Base-by-base conservation (phyloP, 2,329 filamentous ascomycete species). In the Phoma sp. region DNA sequence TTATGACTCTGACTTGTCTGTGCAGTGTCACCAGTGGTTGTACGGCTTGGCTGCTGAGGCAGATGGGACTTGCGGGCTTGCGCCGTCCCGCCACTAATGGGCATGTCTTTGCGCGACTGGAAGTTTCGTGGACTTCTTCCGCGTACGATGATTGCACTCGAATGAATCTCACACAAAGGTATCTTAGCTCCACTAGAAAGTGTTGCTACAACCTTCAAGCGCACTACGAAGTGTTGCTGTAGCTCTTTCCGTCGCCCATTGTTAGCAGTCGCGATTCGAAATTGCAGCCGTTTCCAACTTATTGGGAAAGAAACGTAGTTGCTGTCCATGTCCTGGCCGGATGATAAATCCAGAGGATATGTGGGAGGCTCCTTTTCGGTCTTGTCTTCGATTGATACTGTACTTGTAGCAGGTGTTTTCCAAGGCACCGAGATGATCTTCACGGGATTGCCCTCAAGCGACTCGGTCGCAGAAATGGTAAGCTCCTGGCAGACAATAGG, bases 341-440 rank as follows among this genome's bases (percentile, higher is more conserved):
- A 81, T 71, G 83, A 83, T 47, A 83, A 79, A 65, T 87, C 85
- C 58, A 97, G 77, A 1, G 91, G 90, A 55, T 96, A 87, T 1
- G 91, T 84, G 0, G 89, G 86, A 4, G 93, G 93, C 72, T 98
- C 93, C 70, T 93, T 92, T 71, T 98, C 93, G 0, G 80, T 78
- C 71, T 87, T 88, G 59, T 86, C 83, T 62, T 86, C 81, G 29
- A 73, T 68, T 80, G 89, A 85, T n/a, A 86, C 83, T 3, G 87
- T 86, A 75, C 88, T 90, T 45, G 90, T 90, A 25, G 89, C 90
- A 1, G 92, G 93, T 2, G 93, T 97, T 80, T 98, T 98, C 93
- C 93, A 98, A 1, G 93, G 93, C 55, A 98, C 96, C 7, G 95
- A 95, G 59, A 98, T 97, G 58, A 98, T 87, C 66, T 96, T 93